These are phyloP conservation scores for Hyaloperonospora arabidopsidis DNA, from an alignment of 352 stramenopile genomes.

Conservation along the genomic window DNA sequence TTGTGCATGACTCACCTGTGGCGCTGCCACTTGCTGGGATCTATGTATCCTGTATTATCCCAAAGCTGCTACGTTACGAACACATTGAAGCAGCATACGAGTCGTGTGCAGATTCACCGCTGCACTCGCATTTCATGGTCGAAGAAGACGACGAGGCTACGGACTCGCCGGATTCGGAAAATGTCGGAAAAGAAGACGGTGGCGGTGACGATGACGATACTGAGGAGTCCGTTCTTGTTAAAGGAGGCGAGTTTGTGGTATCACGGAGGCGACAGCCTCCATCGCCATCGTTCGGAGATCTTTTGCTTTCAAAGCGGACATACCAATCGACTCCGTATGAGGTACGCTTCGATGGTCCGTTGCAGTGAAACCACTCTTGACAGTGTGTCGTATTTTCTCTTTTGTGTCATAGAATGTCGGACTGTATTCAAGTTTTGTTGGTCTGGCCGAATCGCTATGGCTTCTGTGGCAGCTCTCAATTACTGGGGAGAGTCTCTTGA, in stretches of 20 bases:
- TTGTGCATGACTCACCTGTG: conserved; percentile 39
- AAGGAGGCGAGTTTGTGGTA: conserved; percentile 43
- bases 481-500: conserved; percentile 70
- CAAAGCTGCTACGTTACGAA: conserved; percentile 50
- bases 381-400: background rate
- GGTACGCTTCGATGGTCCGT: conserved; percentile 16
- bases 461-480: conserved; percentile 82
- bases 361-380: background rate
- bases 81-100: conserved; percentile 35
- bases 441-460: conserved; percentile 66
- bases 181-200: conserved; percentile 31
- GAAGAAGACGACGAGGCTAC: conserved; percentile 39
- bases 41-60: conserved; percentile 68
- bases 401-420: conserved; percentile 46
- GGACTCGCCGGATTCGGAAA: conserved; percentile 23
- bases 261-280: conserved; percentile 29
- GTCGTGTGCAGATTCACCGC: conserved; percentile 24
- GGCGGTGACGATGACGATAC: conserved; percentile 21
- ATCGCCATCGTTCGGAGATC: conserved; percentile 61
- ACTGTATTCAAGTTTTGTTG: conserved; percentile 80
- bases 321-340: conserved; percentile 52
- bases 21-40: conserved; percentile 64
- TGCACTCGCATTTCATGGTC: conserved; percentile 50
- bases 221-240: conserved; percentile 27
- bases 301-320: conserved; percentile 50